These are phyloP conservation scores for Gautieria morchelliformis DNA, from an alignment of 768 basidiomycete genomes.

Conservation along the genomic window DNA sequence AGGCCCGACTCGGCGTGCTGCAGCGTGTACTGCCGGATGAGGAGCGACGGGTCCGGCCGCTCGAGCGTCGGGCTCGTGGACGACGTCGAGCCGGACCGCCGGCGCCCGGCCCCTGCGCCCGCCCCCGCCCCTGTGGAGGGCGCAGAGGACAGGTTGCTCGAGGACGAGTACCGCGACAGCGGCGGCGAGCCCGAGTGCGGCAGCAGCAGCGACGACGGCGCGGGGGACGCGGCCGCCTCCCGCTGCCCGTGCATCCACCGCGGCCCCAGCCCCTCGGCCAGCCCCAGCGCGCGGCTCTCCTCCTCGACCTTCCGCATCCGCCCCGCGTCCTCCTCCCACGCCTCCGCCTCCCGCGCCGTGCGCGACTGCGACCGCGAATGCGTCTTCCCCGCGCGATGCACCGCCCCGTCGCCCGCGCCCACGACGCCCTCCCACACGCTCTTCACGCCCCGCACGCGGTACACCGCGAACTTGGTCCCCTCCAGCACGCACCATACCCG, in stretches of 20 bases:
- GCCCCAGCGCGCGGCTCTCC: slow-evolving; percentile 10
- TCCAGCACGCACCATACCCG: slow-evolving; percentile 81
- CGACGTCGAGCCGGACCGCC: slow-evolving; percentile 9
- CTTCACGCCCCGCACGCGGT: slow-evolving; percentile 38
- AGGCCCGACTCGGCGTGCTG: slow-evolving; percentile 90
- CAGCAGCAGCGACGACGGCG: background rate
- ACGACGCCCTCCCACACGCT: slow-evolving; percentile 55
- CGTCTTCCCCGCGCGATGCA: slow-evolving; percentile 1
- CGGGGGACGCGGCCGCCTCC: background rate
- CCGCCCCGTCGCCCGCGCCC: slow-evolving; percentile 55
- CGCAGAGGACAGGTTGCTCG: slow-evolving; percentile 7
- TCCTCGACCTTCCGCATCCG: slow-evolving; percentile 15
- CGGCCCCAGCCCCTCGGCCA: no score
- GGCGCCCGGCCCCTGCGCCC: no score
- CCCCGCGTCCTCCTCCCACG: slow-evolving; percentile 20
- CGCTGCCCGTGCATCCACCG: slow-evolving; percentile 1
- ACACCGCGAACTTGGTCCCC: slow-evolving; percentile 82
- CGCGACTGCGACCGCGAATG: slow-evolving; percentile 2
- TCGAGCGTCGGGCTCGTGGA: slow-evolving; percentile 9
- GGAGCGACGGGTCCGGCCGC: slow-evolving; percentile 20
- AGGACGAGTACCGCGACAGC: slow-evolving; percentile 16
- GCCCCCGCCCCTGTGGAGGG: no score
- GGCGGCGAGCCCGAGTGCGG: slow-evolving; percentile 16
- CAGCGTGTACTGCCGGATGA: slow-evolving; percentile 69
- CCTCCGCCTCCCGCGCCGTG: slow-evolving; percentile 17